These are phyloP conservation scores for Malus orientalis DNA, from an alignment of 306 rosid species.

Conservation along the genomic window DNA sequence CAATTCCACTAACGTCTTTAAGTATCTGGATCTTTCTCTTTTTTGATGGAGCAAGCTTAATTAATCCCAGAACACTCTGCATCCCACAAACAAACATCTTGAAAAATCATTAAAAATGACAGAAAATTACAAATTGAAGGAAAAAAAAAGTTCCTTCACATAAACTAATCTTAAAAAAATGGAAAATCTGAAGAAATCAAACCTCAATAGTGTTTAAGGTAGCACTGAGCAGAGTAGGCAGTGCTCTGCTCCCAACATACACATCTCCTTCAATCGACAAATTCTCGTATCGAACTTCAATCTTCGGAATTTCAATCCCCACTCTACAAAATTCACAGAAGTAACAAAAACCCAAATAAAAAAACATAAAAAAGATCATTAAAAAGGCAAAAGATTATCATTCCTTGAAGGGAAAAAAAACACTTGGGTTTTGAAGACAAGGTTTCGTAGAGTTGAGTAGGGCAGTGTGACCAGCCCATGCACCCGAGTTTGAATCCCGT, in stretches of 20 bases:
- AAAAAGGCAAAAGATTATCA: background rate
- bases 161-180: background rate
- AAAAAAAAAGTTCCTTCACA: background rate
- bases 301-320: conserved; percentile 60
- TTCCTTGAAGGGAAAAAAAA: background rate
- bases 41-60: conserved; percentile 51
- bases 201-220: conserved; percentile 63
- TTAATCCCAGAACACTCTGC: conserved; percentile 40
- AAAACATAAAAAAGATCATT: background rate
- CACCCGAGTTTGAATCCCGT: background rate
- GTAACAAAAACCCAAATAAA: background rate
- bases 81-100: background rate
- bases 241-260: conserved; percentile 73
- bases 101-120: background rate
- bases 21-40: conserved; percentile 57
- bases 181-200: background rate
- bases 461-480: background rate
- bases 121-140: background rate
- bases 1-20: conserved; percentile 58
- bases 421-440: background rate
- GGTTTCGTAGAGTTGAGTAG: too few relatives aligned
- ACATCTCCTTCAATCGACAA: conserved; percentile 66
- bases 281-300: conserved; percentile 71
- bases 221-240: conserved; percentile 67
- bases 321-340: conserved; percentile 37